Conservation (phyloP, 192 early-diverging fungal species). For the Linderina pennispora region DNA sequence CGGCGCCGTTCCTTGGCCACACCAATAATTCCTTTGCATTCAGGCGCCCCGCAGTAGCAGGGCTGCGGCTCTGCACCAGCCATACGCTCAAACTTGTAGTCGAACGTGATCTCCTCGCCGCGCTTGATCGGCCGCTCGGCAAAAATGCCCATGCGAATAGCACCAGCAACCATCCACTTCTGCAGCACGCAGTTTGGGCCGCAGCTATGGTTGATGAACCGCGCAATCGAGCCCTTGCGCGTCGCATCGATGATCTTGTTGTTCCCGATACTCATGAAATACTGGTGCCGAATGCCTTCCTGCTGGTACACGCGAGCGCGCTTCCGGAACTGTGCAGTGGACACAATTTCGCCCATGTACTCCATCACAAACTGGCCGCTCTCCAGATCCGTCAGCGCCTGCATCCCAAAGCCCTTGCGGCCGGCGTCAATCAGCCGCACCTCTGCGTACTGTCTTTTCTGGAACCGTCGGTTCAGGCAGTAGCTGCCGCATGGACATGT, state of each 20-base stretch:
- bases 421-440: constrained; percentile 86
- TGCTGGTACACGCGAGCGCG: constrained; percentile 75
- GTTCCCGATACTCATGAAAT: constrained; percentile 95
- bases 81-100: constrained; percentile 95
- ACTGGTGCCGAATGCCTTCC: constrained; percentile 86
- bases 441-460: constrained; percentile 73
- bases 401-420: constrained; percentile 92
- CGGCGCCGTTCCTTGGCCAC: constrained; percentile 58
- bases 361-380: constrained; percentile 94
- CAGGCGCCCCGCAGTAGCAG: constrained; percentile 86
- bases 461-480: constrained; percentile 90
- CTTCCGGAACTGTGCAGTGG: constrained; percentile 73
- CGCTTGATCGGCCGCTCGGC: constrained; percentile 65
- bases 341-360: constrained; percentile 94
- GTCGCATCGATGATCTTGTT: constrained; percentile 96
- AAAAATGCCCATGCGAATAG: constrained; percentile 95
- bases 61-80: constrained; percentile 76
- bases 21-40: constrained; percentile 90
- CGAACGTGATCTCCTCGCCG: constrained; percentile 93
- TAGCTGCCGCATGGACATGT: constrained; percentile 83
- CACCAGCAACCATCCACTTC: constrained; percentile 93
- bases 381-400: constrained; percentile 58
- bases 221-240: constrained; percentile 82
- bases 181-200: constrained; percentile 90
- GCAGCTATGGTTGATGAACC: constrained; percentile 99